Evolutionary conservation across 495 filamentous ascomycete genomes (phyloP).

Genomic region (Penicillium flavigenum): DNA sequence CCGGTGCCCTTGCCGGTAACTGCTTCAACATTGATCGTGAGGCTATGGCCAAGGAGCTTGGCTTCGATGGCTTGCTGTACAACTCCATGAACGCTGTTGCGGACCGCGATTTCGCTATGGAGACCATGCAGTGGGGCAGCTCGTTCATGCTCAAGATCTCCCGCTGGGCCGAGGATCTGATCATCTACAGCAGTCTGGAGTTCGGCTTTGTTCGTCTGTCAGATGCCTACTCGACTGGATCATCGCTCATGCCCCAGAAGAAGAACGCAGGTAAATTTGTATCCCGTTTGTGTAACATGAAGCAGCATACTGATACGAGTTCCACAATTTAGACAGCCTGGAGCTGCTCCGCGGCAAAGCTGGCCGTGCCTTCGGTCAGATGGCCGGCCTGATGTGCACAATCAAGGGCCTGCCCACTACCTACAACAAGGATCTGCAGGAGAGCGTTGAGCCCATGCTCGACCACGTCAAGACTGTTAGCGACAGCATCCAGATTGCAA

Average conservation of each 20-base stretch:
- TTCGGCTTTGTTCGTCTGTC: constrained; percentile 81
- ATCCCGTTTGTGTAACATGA: not conserved
- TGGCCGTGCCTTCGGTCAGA: constrained; percentile 81
- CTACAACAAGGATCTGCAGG: constrained; percentile 96
- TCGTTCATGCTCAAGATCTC: constrained; percentile 85
- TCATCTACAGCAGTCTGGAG: constrained; percentile 80
- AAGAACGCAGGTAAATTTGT: constrained; percentile 46
- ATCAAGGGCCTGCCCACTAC: constrained; percentile 86
- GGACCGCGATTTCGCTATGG: constrained; percentile 87
- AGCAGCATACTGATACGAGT: not conserved
- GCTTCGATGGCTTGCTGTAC: constrained; percentile 76
- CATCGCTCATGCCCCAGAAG: constrained; percentile 91
- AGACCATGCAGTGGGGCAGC: constrained; percentile 86
- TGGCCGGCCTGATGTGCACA: constrained; percentile 84
- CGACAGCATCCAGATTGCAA: constrained; percentile 84
- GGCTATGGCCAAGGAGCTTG: constrained; percentile 82
- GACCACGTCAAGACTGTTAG: constrained; percentile 84
- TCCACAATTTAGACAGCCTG: constrained; percentile 63
- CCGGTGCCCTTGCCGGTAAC: constrained; percentile 89
- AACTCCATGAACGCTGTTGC: constrained; percentile 83
- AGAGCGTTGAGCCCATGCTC: constrained; percentile 83
- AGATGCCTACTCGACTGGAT: constrained; percentile 83
- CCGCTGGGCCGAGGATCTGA: constrained; percentile 85
- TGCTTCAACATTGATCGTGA: constrained; percentile 88
- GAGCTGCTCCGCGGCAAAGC: constrained; percentile 88